Evolutionary conservation across 345 rosid genomes (phyloP).

Genomic region (Clausena lansium): DNA sequence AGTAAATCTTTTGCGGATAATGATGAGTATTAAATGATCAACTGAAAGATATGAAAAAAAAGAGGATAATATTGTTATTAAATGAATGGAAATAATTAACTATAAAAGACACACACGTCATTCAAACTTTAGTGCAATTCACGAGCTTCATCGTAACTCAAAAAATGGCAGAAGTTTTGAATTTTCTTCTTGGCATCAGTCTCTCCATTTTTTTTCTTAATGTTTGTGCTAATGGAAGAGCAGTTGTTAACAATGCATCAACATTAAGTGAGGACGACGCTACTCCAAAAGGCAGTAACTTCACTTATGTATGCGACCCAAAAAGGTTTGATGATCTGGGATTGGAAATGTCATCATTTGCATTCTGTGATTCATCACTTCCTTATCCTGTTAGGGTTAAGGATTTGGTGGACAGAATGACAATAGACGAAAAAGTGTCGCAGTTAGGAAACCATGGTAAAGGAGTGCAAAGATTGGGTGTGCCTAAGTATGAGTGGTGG

Average conservation of each 20-base stretch:
- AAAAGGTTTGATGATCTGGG: slow-evolving; percentile 13
- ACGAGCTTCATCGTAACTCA: not conserved
- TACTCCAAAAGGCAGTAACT: slow-evolving; percentile 4
- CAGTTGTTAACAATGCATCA: too few relatives aligned
- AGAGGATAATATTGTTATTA: too few relatives aligned
- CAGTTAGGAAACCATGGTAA: slow-evolving; percentile 29
- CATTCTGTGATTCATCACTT: slow-evolving; percentile 30
- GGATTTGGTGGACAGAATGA: slow-evolving; percentile 36
- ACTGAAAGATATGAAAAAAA: not conserved
- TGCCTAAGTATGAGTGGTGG: slow-evolving; percentile 50
- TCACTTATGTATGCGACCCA: slow-evolving; percentile 31
- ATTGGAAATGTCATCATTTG: slow-evolving; percentile 16
- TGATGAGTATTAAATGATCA: not conserved
- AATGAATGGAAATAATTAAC: not conserved
- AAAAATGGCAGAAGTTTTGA: not conserved
- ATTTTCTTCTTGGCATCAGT: not conserved
- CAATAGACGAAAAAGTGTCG: slow-evolving; percentile 28
- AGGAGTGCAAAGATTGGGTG: slow-evolving; percentile 33
- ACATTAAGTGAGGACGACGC: not conserved
- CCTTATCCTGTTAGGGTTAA: slow-evolving; percentile 29
- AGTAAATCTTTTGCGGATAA: not conserved
- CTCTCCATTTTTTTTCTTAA: not conserved
- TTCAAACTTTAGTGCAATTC: not conserved
- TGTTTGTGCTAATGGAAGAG: not conserved
- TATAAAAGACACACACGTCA: not conserved